A percentile compares a stretch with the other conserved stretches of the same genome.
Conservation (phyloP, 2,329 filamentous ascomycete genomes). For the Microcyclospora pomicola region DNA sequence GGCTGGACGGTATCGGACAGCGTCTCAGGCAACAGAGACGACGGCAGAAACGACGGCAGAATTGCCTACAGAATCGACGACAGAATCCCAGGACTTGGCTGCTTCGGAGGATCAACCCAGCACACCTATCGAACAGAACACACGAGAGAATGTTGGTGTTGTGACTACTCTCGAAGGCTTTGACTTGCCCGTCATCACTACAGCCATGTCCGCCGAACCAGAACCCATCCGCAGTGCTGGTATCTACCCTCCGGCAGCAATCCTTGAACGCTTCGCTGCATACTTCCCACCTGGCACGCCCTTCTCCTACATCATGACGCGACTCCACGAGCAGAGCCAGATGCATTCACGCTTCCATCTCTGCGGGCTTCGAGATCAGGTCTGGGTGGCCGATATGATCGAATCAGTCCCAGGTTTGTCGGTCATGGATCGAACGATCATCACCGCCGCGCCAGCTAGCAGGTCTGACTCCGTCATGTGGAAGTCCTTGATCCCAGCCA, state of each 20-base stretch:
- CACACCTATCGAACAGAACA: background rate
- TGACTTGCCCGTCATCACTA: slow-evolving; percentile 50
- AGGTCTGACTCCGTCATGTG: slow-evolving; percentile 37
- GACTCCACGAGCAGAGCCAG: slow-evolving; percentile 54
- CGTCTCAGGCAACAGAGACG: slow-evolving; percentile 34
- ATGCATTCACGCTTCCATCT: slow-evolving; percentile 57
- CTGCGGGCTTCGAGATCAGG: slow-evolving; percentile 47
- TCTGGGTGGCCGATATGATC: slow-evolving; percentile 59
- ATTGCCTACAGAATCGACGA: slow-evolving; percentile 7
- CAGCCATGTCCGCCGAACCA: slow-evolving; percentile 50
- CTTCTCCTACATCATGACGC: slow-evolving; percentile 67
- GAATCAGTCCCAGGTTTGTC: slow-evolving; percentile 54
- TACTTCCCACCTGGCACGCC: slow-evolving; percentile 74
- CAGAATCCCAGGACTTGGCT: background rate
- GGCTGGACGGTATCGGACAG: slow-evolving; percentile 72
- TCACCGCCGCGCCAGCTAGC: slow-evolving; percentile 57
- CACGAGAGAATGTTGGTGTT: slow-evolving; percentile 39
- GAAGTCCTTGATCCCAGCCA: slow-evolving; percentile 41
- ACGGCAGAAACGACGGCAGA: slow-evolving; percentile 3
- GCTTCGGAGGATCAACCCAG: slow-evolving; percentile 1
- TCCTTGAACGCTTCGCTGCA: slow-evolving; percentile 61
- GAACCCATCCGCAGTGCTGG: slow-evolving; percentile 57
- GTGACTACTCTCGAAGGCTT: slow-evolving; percentile 64
- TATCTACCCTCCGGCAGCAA: slow-evolving; percentile 54
- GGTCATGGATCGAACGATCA: slow-evolving; percentile 59